These are phyloP conservation scores for Fusarium sp. DNA, from an alignment of 2,329 filamentous ascomycete genomes.

Conservation along the genomic window DNA sequence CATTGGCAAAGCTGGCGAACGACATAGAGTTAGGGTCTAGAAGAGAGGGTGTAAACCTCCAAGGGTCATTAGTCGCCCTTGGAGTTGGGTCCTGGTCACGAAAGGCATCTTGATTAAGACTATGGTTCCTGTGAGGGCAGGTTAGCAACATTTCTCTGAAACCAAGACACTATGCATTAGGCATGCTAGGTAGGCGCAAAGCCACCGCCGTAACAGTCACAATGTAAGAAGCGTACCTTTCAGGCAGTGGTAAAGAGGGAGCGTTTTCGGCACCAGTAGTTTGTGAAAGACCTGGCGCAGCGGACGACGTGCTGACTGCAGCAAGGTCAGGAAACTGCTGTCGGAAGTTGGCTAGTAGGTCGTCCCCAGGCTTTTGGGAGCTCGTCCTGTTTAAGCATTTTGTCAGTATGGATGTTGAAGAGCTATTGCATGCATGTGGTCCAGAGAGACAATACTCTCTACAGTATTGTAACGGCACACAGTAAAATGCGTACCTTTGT, in stretches of 20 bases:
- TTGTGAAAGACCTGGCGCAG: slow-evolving; percentile 56
- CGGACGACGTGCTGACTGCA: slow-evolving; percentile 62
- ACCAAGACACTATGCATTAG: not conserved
- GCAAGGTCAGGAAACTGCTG: slow-evolving; percentile 83
- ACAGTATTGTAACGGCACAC: not conserved
- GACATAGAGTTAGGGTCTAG: slow-evolving; percentile 87
- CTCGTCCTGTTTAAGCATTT: slow-evolving; percentile 68
- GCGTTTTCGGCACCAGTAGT: slow-evolving; percentile 50
- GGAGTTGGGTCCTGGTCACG: slow-evolving; percentile 86
- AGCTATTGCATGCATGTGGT: not conserved
- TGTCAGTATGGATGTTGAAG: slow-evolving; percentile 14
- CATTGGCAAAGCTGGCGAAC: slow-evolving; percentile 83
- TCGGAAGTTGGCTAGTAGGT: slow-evolving; percentile 86
- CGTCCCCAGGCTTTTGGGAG: slow-evolving; percentile 87
- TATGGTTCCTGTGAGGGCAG: slow-evolving; percentile 36
- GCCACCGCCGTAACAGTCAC: not conserved
- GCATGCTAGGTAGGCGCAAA: not conserved
- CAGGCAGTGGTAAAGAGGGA: slow-evolving; percentile 43
- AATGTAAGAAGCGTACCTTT: slow-evolving; percentile 47
- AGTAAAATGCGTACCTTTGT: slow-evolving; percentile 45
- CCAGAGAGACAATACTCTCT: not conserved
- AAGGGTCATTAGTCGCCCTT: slow-evolving; percentile 81
- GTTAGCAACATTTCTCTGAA: slow-evolving; percentile 30
- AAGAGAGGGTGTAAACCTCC: slow-evolving; percentile 89
- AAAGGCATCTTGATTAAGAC: slow-evolving; percentile 55